Evolutionary conservation across 1,284 basidiomycete species (phyloP).

Genomic region (Neolentinus lepideus): DNA sequence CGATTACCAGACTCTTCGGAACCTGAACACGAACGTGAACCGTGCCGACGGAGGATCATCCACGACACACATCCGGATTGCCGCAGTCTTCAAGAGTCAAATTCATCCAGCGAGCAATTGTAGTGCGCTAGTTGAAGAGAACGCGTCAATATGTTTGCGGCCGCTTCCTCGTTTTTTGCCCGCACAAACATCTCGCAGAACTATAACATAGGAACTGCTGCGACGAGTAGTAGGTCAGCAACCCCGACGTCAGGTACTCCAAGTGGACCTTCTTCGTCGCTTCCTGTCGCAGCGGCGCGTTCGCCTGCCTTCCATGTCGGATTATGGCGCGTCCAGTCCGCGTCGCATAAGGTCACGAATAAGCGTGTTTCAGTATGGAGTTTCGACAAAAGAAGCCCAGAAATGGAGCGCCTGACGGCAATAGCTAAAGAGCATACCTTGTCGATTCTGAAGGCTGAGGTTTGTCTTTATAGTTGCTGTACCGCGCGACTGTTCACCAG

Average conservation of each 20-base stretch:
- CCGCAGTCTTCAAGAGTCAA: no score
- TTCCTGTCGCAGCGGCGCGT: conserved; percentile 32
- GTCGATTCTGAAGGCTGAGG: conserved; percentile 86
- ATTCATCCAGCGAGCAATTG: no score
- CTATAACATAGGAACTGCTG: conserved; percentile 58
- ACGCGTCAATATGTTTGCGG: conserved; percentile 62
- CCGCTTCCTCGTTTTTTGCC: conserved; percentile 84
- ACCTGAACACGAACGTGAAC: no score
- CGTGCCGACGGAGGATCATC: no score
- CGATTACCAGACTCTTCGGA: no score
- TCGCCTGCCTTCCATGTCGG: conserved; percentile 66
- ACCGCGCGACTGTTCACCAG: conserved; percentile 3
- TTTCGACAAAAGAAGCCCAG: conserved; percentile 75
- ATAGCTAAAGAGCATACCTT: conserved; percentile 65
- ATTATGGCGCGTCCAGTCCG: conserved; percentile 81
- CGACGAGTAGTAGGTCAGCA: conserved; percentile 43
- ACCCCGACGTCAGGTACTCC: conserved; percentile 45
- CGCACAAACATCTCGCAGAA: conserved; percentile 82
- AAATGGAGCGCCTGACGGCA: conserved; percentile 62
- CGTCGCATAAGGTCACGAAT: conserved; percentile 79
- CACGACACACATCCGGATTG: no score
- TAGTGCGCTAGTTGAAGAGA: no score
- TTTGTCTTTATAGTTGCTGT: conserved; percentile 27
- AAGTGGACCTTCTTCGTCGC: conserved; percentile 31
- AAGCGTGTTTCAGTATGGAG: conserved; percentile 89